Percentiles rank a stretch among this genome's conserved stretches.
Conservation (phyloP, 441 rosid species). For the Pelargonium citronellum region DNA sequence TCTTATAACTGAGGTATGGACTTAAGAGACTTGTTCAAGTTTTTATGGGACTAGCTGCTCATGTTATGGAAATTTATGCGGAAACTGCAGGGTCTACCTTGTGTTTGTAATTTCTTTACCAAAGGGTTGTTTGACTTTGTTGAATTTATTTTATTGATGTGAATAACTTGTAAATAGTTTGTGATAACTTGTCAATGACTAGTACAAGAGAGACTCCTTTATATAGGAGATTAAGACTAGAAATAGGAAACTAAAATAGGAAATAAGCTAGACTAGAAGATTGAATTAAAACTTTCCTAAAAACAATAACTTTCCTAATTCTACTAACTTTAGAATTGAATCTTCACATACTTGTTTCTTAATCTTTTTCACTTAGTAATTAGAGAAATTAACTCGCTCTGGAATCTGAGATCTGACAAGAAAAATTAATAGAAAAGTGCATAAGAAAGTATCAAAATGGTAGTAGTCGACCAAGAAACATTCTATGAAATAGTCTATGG, state of each 20-base stretch:
- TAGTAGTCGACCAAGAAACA: too few species aligned
- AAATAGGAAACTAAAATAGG: too few species aligned
- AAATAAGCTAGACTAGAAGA: too few species aligned
- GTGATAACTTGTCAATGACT: too few species aligned
- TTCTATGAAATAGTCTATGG: neutral
- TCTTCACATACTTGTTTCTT: too few species aligned
- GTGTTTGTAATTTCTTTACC: neutral
- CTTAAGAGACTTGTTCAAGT: conserved; percentile 6
- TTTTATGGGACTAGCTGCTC: neutral
- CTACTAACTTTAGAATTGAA: too few species aligned
- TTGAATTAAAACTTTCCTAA: too few species aligned
- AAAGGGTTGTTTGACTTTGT: neutral
- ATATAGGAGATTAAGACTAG: too few species aligned
- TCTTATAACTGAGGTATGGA: conserved; percentile 80
- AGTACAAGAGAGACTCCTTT: too few species aligned
- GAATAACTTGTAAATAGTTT: too few species aligned
- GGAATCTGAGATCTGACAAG: neutral
- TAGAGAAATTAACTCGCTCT: neutral
- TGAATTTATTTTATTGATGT: too few species aligned
- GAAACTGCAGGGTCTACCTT: neutral
- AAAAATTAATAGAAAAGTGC: neutral
- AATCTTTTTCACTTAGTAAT: neutral
- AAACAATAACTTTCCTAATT: too few species aligned
- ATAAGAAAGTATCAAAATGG: neutral
- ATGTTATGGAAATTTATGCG: neutral